Conservation (phyloP, 345 rosid species). For the Tarenaya hassleriana region DNA sequence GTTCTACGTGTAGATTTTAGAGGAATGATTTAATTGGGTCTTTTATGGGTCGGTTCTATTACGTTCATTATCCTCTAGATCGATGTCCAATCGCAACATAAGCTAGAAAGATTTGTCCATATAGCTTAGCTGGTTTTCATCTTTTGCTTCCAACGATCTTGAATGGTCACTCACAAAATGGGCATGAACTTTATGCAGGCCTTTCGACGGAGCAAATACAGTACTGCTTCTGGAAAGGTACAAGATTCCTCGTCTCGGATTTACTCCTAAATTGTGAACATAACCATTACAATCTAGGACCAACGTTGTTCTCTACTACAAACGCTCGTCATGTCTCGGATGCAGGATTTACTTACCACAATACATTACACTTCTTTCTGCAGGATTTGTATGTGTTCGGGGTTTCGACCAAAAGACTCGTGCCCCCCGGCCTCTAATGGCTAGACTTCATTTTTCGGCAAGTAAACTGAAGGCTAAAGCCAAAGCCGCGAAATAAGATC, state of each 20-base stretch:
- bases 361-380: conserved; percentile 1
- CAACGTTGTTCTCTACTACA: not conserved
- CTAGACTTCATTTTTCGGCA: conserved; percentile 65
- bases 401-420: conserved; percentile 68
- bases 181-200: conserved; percentile 40
- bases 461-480: conserved; percentile 40
- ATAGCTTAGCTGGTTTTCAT: not conserved
- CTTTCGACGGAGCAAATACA: conserved; percentile 72
- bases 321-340: not conserved
- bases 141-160: no score
- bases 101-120: conserved; percentile 1
- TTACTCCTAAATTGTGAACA: conserved; percentile 15
- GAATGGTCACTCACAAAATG: conserved; percentile 19
- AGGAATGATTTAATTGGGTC: no score
- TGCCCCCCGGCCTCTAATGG: conserved; percentile 78
- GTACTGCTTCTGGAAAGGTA: conserved; percentile 91
- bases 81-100: not conserved
- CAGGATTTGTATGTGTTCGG: conserved; percentile 90
- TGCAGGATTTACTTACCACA: not conserved
- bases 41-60: no score
- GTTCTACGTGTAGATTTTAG: no score
- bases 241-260: conserved; percentile 13
- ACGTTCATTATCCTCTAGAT: not conserved
- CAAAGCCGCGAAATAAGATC: conserved; percentile 1
- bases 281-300: not conserved